Evolutionary conservation across 306 rosid species (phyloP).

Genomic region (Cucurbita pepo): DNA sequence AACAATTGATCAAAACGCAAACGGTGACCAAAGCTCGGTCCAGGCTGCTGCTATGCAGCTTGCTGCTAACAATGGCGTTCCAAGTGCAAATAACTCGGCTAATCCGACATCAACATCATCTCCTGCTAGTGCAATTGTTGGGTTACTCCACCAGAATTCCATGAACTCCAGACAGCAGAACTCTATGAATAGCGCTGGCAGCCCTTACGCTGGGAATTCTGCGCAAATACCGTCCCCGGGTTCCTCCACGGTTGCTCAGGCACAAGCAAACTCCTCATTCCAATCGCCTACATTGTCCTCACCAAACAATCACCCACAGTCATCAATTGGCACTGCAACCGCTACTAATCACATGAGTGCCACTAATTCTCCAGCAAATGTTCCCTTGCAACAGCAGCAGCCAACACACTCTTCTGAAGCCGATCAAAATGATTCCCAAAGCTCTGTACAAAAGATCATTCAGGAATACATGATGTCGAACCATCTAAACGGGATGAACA

Average conservation of each 20-base stretch:
- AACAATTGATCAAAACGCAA: conserved; percentile 34
- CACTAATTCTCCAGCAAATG: conserved; percentile 55
- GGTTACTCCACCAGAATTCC: conserved; percentile 89
- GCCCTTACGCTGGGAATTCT: conserved; percentile 67
- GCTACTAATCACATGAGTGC: conserved; percentile 55
- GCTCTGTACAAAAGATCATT: conserved; percentile 72
- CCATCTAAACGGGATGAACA: conserved; percentile 46
- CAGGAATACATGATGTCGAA: conserved; percentile 66
- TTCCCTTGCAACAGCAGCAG: conserved; percentile 83
- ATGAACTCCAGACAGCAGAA: conserved; percentile 73
- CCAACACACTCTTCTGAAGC: conserved; percentile 60
- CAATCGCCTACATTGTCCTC: conserved; percentile 70
- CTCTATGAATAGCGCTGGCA: conserved; percentile 16
- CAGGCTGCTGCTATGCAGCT: conserved; percentile 31
- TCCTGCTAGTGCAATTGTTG: conserved; percentile 75
- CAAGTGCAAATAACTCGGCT: conserved; percentile 45
- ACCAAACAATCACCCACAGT: conserved; percentile 58
- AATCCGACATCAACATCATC: conserved; percentile 59
- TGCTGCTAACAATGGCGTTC: conserved; percentile 46
- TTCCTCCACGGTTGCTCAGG: conserved; percentile 50
- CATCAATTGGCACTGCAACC: conserved; percentile 46
- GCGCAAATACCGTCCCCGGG: conserved; percentile 86
- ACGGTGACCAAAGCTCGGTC: conserved; percentile 39
- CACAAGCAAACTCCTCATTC: conserved; percentile 68
- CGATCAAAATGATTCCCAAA: conserved; percentile 58